These are phyloP conservation scores for Tricholoma saponaceum DNA, from an alignment of 768 basidiomycete species.

Conservation along the genomic window DNA sequence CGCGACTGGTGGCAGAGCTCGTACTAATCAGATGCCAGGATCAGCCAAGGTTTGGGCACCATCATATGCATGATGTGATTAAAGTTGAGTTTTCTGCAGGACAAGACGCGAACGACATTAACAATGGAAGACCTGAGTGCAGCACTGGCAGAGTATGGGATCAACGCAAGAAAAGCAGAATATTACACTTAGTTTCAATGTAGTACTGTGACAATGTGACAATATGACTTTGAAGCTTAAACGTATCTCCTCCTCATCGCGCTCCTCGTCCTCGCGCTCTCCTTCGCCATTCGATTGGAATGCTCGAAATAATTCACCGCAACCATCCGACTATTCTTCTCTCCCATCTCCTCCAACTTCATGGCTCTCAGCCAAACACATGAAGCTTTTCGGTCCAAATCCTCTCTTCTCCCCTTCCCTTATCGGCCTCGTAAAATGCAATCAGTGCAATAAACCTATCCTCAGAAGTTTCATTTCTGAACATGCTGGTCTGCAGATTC, in stretches of 20 bases:
- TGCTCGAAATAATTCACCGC: slow-evolving; percentile 33
- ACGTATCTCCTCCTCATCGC: no score
- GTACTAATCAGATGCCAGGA: slow-evolving; percentile 56
- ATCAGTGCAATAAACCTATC: slow-evolving; percentile 77
- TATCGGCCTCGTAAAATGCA: slow-evolving; percentile 70
- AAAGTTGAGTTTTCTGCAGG: slow-evolving; percentile 38
- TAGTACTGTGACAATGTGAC: slow-evolving; percentile 3
- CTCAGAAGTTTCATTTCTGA: slow-evolving; percentile 71
- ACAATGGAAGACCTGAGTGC: slow-evolving; percentile 97
- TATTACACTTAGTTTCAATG: slow-evolving; percentile 69
- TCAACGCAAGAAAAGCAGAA: slow-evolving; percentile 90
- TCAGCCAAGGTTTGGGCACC: slow-evolving; percentile 51
- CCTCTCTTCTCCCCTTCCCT: slow-evolving; percentile 61
- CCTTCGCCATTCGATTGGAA: slow-evolving; percentile 67
- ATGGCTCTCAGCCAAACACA: slow-evolving; percentile 83
- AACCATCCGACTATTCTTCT: slow-evolving; percentile 33
- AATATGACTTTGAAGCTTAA: slow-evolving; percentile 44
- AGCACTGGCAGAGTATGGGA: slow-evolving; percentile 93
- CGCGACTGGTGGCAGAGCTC: slow-evolving; percentile 68
- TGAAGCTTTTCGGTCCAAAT: slow-evolving; percentile 81
- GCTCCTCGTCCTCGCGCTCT: slow-evolving; percentile 13
- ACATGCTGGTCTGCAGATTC: slow-evolving; percentile 55
- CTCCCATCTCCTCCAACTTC: slow-evolving; percentile 73
- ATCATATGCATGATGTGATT: background rate
- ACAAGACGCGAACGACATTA: slow-evolving; percentile 88